These are phyloP conservation scores for Lachnellula willkommii DNA, from an alignment of 2,329 filamentous ascomycete genomes.

Conservation along the genomic window DNA sequence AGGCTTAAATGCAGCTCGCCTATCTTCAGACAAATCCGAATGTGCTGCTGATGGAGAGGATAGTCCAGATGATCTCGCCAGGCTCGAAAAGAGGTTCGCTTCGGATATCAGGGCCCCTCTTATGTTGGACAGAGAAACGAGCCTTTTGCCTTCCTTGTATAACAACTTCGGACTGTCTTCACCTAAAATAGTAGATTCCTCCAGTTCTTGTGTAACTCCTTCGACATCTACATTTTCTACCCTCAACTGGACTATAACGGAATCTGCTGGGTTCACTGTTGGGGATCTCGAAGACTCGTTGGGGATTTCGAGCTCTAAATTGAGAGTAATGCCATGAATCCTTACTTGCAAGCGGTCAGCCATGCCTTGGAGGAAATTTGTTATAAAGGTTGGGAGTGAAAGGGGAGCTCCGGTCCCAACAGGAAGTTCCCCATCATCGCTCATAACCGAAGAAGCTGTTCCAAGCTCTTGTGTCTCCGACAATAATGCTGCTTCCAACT, in stretches of 20 bases:
- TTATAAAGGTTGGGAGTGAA: slow-evolving; percentile 64
- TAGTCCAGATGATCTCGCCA: slow-evolving; percentile 53
- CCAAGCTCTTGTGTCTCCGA: slow-evolving; percentile 58
- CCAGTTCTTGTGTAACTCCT: slow-evolving; percentile 47
- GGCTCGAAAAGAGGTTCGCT: slow-evolving; percentile 57
- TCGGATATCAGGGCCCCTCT: slow-evolving; percentile 63
- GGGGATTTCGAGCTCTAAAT: slow-evolving; percentile 57
- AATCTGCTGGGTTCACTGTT: slow-evolving; percentile 41
- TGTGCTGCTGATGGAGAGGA: slow-evolving; percentile 50
- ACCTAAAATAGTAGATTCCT: slow-evolving; percentile 29
- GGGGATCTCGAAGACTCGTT: slow-evolving; percentile 37
- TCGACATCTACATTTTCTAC: slow-evolving; percentile 62
- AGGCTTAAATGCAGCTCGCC: slow-evolving; percentile 24
- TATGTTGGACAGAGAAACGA: slow-evolving; percentile 58
- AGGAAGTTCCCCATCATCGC: slow-evolving; percentile 54
- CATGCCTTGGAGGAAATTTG: slow-evolving; percentile 68
- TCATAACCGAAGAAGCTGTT: slow-evolving; percentile 54
- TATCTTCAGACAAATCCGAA: slow-evolving; percentile 38
- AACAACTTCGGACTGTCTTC: slow-evolving; percentile 18
- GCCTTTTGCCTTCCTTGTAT: slow-evolving; percentile 59
- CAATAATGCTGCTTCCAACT: slow-evolving; percentile 63
- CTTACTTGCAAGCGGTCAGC: slow-evolving; percentile 64
- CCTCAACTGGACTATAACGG: slow-evolving; percentile 59
- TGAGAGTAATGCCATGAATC: slow-evolving; percentile 60
- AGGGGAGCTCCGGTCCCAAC: slow-evolving; percentile 67